phyloP scores from a whole-genome alignment of 352 stramenopile species.

The Globisporangium mamillatum region DNA sequence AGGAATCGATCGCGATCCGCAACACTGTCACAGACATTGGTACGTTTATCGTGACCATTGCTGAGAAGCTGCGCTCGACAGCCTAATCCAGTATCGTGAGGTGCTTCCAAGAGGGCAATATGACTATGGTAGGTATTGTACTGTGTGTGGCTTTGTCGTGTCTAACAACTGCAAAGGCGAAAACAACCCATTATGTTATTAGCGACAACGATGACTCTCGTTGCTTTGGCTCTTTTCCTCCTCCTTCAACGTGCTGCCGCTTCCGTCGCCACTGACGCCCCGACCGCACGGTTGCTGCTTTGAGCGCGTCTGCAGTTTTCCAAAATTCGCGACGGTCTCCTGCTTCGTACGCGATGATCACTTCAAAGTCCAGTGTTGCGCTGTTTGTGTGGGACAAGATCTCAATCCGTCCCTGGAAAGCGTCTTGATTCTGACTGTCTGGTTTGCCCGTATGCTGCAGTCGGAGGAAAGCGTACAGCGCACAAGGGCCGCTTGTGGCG shows the following conservation, averaged over 20 bases:
- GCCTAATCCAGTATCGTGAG: constrained; percentile 12
- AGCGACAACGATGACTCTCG: neutral
- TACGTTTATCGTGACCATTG: constrained; percentile 54
- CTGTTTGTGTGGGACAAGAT: constrained; percentile 19
- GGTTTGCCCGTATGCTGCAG: neutral
- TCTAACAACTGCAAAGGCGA: neutral
- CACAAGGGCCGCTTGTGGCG: neutral
- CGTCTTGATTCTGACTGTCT: neutral
- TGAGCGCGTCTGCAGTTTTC: constrained; percentile 51
- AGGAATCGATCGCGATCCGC: constrained; percentile 53
- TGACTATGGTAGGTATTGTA: neutral
- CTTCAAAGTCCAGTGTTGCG: constrained; percentile 22
- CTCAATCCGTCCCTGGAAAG: constrained; percentile 33
- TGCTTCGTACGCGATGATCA: constrained; percentile 45
- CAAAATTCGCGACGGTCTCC: constrained; percentile 67
- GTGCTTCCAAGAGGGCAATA: neutral
- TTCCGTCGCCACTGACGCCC: constrained; percentile 67
- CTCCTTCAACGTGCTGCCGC: constrained; percentile 13
- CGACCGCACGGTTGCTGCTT: constrained; percentile 56
- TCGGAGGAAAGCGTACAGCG: constrained; percentile 13
- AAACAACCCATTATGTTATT: neutral
- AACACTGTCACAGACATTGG: constrained; percentile 69
- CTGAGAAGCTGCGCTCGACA: constrained; percentile 28
- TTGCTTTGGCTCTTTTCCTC: neutral
- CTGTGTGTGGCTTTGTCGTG: neutral